Evolutionary conservation across 495 filamentous ascomycete genomes (phyloP).

Genomic region (Aspergillus baeticus): DNA sequence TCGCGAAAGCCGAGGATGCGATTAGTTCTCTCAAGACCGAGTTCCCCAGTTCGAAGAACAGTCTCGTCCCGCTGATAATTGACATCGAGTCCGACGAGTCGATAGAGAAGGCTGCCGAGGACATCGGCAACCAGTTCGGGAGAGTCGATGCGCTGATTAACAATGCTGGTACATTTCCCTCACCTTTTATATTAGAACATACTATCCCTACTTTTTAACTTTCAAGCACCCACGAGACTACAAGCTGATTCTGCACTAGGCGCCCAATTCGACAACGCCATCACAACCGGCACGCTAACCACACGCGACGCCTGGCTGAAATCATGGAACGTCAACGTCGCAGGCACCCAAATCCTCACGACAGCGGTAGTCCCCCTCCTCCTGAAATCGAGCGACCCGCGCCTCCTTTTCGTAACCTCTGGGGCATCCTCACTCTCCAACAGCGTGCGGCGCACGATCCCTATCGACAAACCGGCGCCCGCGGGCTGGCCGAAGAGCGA

Average conservation of each 20-base stretch:
- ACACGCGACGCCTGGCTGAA: constrained; percentile 47
- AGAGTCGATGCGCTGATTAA: constrained; percentile 53
- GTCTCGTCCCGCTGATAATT: constrained; percentile 36
- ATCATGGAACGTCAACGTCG: constrained; percentile 56
- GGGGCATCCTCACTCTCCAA: constrained; percentile 47
- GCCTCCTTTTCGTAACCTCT: constrained; percentile 50
- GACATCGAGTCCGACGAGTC: constrained; percentile 55
- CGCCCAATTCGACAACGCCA: constrained; percentile 33
- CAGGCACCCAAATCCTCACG: constrained; percentile 50
- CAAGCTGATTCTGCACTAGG: constrained; percentile 16
- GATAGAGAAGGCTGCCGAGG: constrained; percentile 38
- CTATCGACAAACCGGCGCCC: constrained; percentile 31
- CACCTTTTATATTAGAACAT: no score
- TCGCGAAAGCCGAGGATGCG: constrained; percentile 46
- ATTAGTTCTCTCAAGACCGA: constrained; percentile 31
- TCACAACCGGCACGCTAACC: constrained; percentile 28
- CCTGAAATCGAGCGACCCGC: constrained; percentile 39
- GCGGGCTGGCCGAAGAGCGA: constrained; percentile 49
- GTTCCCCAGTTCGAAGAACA: constrained; percentile 34
- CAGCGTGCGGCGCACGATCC: constrained; percentile 23
- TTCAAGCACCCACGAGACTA: background rate
- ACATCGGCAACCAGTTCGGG: constrained; percentile 35
- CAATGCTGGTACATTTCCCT: constrained; percentile 39
- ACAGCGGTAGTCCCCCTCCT: constrained; percentile 45
- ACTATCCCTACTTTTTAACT: no score